Conservation (phyloP, 805 yeast species). For the Priceomyces castillae region DNA sequence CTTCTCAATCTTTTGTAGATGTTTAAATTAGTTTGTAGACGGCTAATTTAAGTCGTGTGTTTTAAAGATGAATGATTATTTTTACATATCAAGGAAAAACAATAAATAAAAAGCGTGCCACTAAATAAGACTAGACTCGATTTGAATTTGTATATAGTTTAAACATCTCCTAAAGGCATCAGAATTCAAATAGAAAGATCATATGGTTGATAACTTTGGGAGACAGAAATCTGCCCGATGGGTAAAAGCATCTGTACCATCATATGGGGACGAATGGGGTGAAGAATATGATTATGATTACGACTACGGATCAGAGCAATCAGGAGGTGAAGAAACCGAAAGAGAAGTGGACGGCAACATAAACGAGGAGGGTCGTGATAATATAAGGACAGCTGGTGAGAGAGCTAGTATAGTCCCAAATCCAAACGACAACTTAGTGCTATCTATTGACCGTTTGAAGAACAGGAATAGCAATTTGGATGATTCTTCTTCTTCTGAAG, state of each 20-base stretch:
- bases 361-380: neutral
- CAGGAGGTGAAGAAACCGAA: slow-evolving; percentile 7
- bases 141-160: neutral
- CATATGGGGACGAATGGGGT: slow-evolving; percentile 43
- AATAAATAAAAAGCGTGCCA: neutral
- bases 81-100: neutral
- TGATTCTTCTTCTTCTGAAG: slow-evolving; percentile 17
- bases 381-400: neutral
- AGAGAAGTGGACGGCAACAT: neutral
- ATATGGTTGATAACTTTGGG: slow-evolving; percentile 36
- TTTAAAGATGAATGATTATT: neutral
- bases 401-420: neutral
- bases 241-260: slow-evolving; percentile 43
- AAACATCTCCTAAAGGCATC: neutral
- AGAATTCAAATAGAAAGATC: neutral
- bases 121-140: neutral
- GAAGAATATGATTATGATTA: slow-evolving; percentile 30
- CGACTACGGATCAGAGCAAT: slow-evolving; percentile 12
- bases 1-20: neutral
- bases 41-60: no score
- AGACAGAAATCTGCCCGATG: slow-evolving; percentile 44
- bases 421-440: slow-evolving; percentile 21
- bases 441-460: slow-evolving; percentile 32
- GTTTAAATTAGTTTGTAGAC: neutral
- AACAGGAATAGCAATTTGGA: slow-evolving; percentile 14